Conservation (phyloP, 2,329 filamentous ascomycete genomes). For the Cercospora canescens region DNA sequence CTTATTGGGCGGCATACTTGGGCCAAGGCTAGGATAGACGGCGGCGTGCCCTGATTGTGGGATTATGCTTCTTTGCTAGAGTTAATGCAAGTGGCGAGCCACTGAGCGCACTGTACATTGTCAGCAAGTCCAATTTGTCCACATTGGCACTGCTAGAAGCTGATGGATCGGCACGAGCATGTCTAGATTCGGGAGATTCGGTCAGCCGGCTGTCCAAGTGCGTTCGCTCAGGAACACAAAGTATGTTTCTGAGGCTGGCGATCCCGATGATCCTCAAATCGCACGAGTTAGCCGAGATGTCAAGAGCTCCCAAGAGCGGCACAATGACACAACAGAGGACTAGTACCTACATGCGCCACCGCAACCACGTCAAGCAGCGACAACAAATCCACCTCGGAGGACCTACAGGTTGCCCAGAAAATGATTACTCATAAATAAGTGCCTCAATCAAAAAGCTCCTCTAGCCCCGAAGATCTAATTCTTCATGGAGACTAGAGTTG, state of each 20-base stretch:
- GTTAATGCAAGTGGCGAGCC: slow-evolving; percentile 11
- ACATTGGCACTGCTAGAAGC: neutral
- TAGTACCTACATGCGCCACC: neutral
- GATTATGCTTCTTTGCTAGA: slow-evolving; percentile 15
- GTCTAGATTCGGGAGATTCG: neutral
- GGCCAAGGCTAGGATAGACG: neutral
- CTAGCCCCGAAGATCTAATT: neutral
- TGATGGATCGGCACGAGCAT: neutral
- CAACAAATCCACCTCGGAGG: neutral
- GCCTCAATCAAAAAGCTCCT: neutral
- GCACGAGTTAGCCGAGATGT: neutral
- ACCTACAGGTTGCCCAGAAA: neutral
- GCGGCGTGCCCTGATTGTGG: neutral
- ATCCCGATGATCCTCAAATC: neutral
- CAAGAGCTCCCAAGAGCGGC: neutral
- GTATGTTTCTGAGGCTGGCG: neutral
- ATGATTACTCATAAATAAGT: neutral
- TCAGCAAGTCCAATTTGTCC: neutral
- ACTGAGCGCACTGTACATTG: neutral
- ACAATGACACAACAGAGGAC: neutral
- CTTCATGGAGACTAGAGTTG: neutral
- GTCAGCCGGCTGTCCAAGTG: slow-evolving; percentile 8
- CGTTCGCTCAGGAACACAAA: slow-evolving; percentile 1
- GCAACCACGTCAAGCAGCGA: neutral
- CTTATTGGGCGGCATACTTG: neutral